Conservation (phyloP, 139 green algal genomes). For the Bryopsis sp. region DNA sequence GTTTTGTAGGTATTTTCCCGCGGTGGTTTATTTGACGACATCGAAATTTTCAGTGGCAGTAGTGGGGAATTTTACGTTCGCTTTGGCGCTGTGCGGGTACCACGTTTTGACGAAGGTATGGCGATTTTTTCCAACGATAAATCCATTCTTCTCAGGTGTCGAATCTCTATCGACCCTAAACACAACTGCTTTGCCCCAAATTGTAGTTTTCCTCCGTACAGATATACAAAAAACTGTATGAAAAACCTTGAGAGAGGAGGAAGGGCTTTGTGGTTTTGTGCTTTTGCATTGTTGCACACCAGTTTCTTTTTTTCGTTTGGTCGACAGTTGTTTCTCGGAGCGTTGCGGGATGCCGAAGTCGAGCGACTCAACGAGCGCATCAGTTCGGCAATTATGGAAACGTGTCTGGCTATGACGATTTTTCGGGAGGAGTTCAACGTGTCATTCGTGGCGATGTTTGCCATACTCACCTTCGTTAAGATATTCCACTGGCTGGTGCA, state of each 20-base stretch:
- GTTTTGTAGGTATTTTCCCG: slow-evolving; percentile 79
- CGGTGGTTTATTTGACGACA: slow-evolving; percentile 81
- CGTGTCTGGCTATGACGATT: slow-evolving; percentile 94
- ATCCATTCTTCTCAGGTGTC: neutral
- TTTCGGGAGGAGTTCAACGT: slow-evolving; percentile 87
- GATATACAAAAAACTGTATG: too few species aligned
- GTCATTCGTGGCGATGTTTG: slow-evolving; percentile 85
- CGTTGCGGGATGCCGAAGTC: slow-evolving; percentile 82
- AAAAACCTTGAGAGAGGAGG: too few species aligned
- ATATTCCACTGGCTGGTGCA: slow-evolving; percentile 90
- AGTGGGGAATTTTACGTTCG: slow-evolving; percentile 87
- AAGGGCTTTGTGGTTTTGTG: neutral
- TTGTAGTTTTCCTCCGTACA: too few species aligned
- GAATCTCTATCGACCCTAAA: too few species aligned
- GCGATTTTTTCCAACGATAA: neutral
- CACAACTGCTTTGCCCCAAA: too few species aligned
- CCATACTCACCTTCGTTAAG: slow-evolving; percentile 88
- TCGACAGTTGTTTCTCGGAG: slow-evolving; percentile 88
- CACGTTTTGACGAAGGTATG: slow-evolving; percentile 60
- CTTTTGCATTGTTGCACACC: neutral
- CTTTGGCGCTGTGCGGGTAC: slow-evolving; percentile 60
- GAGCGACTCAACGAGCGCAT: slow-evolving; percentile 86
- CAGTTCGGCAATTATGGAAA: slow-evolving; percentile 86
- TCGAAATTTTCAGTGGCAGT: slow-evolving; percentile 86
- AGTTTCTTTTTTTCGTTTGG: neutral